Base-by-base conservation (phyloP, 345 rosid genomes). In the Arabidopsis suecica region DNA sequence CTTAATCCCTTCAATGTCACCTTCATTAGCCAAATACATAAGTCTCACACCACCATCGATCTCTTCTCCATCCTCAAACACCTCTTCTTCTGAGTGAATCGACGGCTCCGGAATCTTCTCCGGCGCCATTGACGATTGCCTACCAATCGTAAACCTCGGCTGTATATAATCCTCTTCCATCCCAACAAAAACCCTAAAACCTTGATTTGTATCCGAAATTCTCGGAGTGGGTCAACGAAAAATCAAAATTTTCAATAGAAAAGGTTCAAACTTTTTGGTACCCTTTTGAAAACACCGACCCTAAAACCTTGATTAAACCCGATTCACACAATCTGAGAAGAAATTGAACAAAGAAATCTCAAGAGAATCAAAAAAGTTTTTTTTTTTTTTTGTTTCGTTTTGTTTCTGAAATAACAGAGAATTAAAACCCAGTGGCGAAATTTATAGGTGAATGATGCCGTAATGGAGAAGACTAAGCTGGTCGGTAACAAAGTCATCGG, bases 121-220 rank as follows among this genome's bases (percentile, higher is more conserved):
- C 47, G 82, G 82, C 51, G 98, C 96, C 79, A 87, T 44, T 9
- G 98, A 94, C 22, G 97, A 91, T 61, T 89, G 96, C 57, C 81
- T 82, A 65, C 86, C 83, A 28, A 91, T 59, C 5, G 81, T 87
- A 36, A 86, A 80, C 81, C 88, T 83, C 78, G 83, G 84, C 79
- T 64, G 71, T 34, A 77, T 61, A 32, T 80, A 54, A 45, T 78
- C 87, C 18, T 72, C 68, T 53, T 91, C 98, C 98, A 91, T 93
- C 4, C 9, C 14, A 5, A 36, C 10, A 40, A 14, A 13, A 55
- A 9, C 11, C 20, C 33, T 44, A 45, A 74, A 74, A 37, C 49
- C 71, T 49, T 73, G 63, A 12, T 20, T 36, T 9, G 60, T 3
- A 7, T 42, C 66, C 72, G 23, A 37, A 66, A 58, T 16, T 23